These are phyloP conservation scores for Aspergillus calidoustus DNA, from an alignment of 2,329 filamentous ascomycete species.

Conservation along the genomic window DNA sequence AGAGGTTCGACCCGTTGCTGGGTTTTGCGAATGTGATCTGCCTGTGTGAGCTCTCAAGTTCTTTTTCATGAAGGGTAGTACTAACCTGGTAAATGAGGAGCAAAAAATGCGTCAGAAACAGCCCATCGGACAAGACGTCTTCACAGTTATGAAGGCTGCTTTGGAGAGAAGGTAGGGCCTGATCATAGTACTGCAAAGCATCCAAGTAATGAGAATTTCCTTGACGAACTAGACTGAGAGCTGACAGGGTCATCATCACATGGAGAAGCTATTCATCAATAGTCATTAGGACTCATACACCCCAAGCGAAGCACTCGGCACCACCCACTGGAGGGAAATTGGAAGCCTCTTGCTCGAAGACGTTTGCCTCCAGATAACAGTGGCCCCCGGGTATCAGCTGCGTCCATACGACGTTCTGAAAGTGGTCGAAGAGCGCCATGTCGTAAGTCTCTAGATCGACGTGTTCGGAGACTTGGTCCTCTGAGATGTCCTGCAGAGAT, in stretches of 20 bases:
- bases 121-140: slow-evolving; percentile 61
- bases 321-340: slow-evolving; percentile 57
- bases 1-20: slow-evolving; percentile 54
- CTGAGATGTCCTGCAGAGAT: slow-evolving; percentile 28
- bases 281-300: slow-evolving; percentile 17
- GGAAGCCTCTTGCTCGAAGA: slow-evolving; percentile 53
- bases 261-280: slow-evolving; percentile 54
- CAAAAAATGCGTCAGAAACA: slow-evolving; percentile 61
- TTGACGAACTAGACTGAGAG: slow-evolving; percentile 55
- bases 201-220: slow-evolving; percentile 53
- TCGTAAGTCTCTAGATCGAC: slow-evolving; percentile 35
- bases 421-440: slow-evolving; percentile 42
- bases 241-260: slow-evolving; percentile 63
- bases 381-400: slow-evolving; percentile 41
- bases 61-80: not conserved
- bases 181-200: slow-evolving; percentile 60
- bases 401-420: slow-evolving; percentile 47
- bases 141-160: slow-evolving; percentile 49
- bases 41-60: not conserved
- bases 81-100: slow-evolving; percentile 61
- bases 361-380: slow-evolving; percentile 41
- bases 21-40: slow-evolving; percentile 53
- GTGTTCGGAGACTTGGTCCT: slow-evolving; percentile 19
- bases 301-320: slow-evolving; percentile 6
- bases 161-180: slow-evolving; percentile 56